phyloP scores from a whole-genome alignment of 2,329 filamentous ascomycete genomes.

The Dothiorella sarmentorum region DNA sequence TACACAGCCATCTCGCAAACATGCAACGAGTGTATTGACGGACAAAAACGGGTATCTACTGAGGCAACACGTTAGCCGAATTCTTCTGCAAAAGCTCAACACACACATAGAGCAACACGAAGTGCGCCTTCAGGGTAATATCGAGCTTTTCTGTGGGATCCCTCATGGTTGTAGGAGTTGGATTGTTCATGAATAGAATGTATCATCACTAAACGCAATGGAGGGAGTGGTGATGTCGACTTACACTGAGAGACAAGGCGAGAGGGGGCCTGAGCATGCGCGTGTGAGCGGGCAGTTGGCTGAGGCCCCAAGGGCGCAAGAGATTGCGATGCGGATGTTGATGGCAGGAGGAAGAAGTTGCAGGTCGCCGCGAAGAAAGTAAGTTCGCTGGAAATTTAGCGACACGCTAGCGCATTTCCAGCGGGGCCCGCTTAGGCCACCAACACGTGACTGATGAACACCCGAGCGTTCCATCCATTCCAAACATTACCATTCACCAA shows the following conservation, averaged over 20 bases:
- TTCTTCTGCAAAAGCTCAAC: neutral
- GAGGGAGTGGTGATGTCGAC: neutral
- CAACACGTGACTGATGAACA: neutral
- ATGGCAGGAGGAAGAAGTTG: neutral
- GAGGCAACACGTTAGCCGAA: neutral
- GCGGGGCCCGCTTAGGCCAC: neutral
- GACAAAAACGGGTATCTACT: too few relatives aligned
- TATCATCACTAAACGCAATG: constrained; percentile 16
- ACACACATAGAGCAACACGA: neutral
- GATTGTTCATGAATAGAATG: constrained; percentile 24
- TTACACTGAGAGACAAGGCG: constrained; percentile 5
- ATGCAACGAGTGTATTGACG: too few relatives aligned
- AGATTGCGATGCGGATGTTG: neutral
- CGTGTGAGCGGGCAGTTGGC: neutral
- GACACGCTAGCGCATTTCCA: constrained; percentile 3
- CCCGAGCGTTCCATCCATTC: neutral
- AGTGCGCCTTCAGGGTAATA: constrained; percentile 52
- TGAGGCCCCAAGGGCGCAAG: neutral
- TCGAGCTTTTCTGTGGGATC: constrained; percentile 47
- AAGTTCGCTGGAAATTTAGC: constrained; percentile 7
- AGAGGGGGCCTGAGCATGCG: neutral
- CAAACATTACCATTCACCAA: neutral
- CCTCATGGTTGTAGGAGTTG: constrained; percentile 57
- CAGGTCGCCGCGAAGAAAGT: neutral
- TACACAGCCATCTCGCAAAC: too few relatives aligned